Evolutionary conservation across 2,329 filamentous ascomycete genomes (phyloP), one percentile per base, ranked within the genome.

Genomic region (Pestalotiopsis sp.): DNA sequence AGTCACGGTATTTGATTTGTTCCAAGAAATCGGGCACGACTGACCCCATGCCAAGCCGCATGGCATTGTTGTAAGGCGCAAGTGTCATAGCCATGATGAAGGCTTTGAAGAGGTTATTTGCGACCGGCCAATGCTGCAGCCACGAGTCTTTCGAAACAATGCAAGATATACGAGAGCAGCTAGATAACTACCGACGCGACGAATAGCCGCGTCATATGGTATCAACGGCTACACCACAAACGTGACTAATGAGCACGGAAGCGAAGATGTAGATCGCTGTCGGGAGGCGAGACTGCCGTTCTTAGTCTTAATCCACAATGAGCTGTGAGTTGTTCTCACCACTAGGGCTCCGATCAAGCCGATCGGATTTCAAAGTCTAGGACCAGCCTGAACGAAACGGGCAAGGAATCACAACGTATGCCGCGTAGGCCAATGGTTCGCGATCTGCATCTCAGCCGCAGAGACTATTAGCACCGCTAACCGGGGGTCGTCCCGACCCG

Each of bases 51-150:
- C 58, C 58, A 17, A 61, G 23, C 17, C 58, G 58, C 58, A 61
- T 61, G 58, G 58, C 58, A 61, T 61, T 61, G 20, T 61, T 61
- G 20, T 61, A 61, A 9, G 58, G 58, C 13, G 58, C 58, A 31
- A 61, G 25, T n/a, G 36, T 61, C 27, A 61, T 31, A 27, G 58
- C 58, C 58, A 61, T 61, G 58, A n/a, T 20, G 58, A 31, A 17
- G 36, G 25, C 58, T 61, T 31, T 52, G 7, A 52, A 17, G n/a
- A 52, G 17, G 17, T 52, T 2, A 7, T 52, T n/a, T 20, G 45
- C 17, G 17, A 9, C 17, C 20, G 7, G n/a, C 9, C 45, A 20
- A 7, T 52, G 17, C 45, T n/a, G 6, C 45, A 52, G 45, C 4
- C 11, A n/a, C n/a, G 17, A 20, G 5, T n/a, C 7, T n/a, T 7